These are phyloP conservation scores for Hypoxylon sp. DNA, from an alignment of 2,329 filamentous ascomycete species.

Conservation along the genomic window DNA sequence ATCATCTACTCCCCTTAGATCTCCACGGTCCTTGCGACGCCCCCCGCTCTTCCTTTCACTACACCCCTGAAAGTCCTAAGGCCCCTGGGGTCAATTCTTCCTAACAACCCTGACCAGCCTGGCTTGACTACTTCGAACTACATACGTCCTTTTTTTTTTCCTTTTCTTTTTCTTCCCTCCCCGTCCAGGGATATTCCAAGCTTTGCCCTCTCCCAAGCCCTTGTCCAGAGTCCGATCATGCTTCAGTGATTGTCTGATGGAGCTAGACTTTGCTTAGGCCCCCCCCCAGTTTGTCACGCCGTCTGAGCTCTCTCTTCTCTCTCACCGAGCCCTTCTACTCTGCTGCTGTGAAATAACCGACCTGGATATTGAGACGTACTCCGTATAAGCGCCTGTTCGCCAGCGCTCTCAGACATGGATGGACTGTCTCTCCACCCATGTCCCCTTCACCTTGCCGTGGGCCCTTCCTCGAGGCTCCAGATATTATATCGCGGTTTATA, in stretches of 20 bases:
- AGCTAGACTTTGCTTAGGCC: conserved; percentile 37
- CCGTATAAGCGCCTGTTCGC: conserved; percentile 33
- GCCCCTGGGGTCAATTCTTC: not conserved
- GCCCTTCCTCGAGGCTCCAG: conserved; percentile 15
- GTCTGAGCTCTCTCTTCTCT: not conserved
- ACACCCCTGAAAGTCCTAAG: conserved; percentile 10
- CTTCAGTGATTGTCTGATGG: conserved; percentile 42
- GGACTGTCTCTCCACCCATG: conserved; percentile 28
- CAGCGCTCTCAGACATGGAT: conserved; percentile 43
- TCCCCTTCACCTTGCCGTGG: conserved; percentile 14
- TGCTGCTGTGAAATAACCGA: no score
- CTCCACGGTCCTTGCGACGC: conserved; percentile 10
- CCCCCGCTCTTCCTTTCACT: conserved; percentile 15
- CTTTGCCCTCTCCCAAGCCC: conserved; percentile 33
- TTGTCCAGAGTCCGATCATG: conserved; percentile 36
- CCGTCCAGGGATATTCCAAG: conserved; percentile 35
- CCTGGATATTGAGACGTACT: conserved; percentile 36
- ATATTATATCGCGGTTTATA: conserved; percentile 19
- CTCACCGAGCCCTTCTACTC: conserved; percentile 30
- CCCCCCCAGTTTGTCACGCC: conserved; percentile 37
- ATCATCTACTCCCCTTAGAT: conserved; percentile 5
- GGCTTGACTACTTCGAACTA: no score
- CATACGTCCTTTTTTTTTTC: conserved; percentile 17
- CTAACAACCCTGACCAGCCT: not conserved
- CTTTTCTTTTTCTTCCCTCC: no score